Evolutionary conservation across 2,329 filamentous ascomycete genomes (phyloP).

Genomic region (Calonectria montana): DNA sequence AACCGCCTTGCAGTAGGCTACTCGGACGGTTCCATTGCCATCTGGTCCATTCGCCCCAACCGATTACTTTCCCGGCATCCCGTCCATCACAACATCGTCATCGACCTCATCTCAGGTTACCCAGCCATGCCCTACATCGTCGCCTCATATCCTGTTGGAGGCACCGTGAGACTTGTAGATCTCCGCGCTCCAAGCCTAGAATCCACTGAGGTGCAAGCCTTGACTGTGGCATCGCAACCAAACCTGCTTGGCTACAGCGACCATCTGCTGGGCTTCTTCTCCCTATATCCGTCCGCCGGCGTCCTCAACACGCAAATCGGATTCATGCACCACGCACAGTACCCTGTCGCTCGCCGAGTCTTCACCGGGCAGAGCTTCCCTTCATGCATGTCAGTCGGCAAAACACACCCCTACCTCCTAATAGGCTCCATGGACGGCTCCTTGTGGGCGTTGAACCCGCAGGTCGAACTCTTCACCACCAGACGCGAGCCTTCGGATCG

Average conservation of each 20-base stretch:
- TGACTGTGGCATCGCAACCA: conserved; percentile 63
- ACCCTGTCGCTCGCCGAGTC: conserved; percentile 63
- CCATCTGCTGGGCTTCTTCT: conserved; percentile 66
- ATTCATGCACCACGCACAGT: conserved; percentile 65
- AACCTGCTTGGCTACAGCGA: conserved; percentile 66
- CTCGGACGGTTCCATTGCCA: conserved; percentile 65
- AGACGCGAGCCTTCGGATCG: conserved; percentile 49
- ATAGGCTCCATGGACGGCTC: conserved; percentile 66
- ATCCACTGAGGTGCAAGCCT: conserved; percentile 63
- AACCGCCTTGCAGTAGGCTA: conserved; percentile 68
- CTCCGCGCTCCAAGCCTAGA: conserved; percentile 64
- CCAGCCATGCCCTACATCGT: conserved; percentile 67
- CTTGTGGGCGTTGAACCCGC: conserved; percentile 59
- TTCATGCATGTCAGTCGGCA: conserved; percentile 61
- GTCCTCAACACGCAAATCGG: conserved; percentile 64
- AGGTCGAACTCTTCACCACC: conserved; percentile 50
- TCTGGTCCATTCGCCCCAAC: conserved; percentile 67
- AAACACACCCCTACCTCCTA: conserved; percentile 64
- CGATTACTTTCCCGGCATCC: conserved; percentile 62
- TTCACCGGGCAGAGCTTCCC: conserved; percentile 63
- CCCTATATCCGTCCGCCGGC: conserved; percentile 63
- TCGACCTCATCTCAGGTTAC: conserved; percentile 67
- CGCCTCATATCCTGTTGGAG: conserved; percentile 66
- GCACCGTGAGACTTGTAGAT: conserved; percentile 64
- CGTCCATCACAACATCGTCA: conserved; percentile 64